A percentile compares a stretch with the other conserved stretches of the same genome.
These are phyloP conservation scores for Thecaphora thlaspeos DNA, from an alignment of 1,284 basidiomycete species.

Conservation along the genomic window DNA sequence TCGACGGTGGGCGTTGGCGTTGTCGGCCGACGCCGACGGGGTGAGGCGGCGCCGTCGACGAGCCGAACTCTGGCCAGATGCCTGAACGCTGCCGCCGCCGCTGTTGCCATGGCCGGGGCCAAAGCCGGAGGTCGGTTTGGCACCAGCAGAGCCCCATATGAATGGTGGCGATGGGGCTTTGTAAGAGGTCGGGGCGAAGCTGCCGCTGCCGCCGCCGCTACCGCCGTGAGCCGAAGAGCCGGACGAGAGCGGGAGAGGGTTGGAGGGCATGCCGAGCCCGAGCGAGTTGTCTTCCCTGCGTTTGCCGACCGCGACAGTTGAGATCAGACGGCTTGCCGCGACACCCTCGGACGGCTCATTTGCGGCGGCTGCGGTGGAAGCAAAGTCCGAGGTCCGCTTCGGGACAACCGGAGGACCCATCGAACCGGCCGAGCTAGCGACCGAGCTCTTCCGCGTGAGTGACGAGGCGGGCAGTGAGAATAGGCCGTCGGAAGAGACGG, in stretches of 20 bases:
- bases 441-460: slow-evolving; percentile 32
- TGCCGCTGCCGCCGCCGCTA: background rate
- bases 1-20: slow-evolving; percentile 44
- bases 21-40: slow-evolving; percentile 15
- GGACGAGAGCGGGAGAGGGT: slow-evolving; percentile 28
- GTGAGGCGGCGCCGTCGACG: slow-evolving; percentile 25
- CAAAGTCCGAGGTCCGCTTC: slow-evolving; percentile 14
- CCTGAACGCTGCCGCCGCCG: no score
- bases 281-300: slow-evolving; percentile 27
- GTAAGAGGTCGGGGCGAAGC: background rate
- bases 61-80: background rate
- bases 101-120: no score
- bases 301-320: slow-evolving; percentile 29
- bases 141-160: no score
- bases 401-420: slow-evolving; percentile 36
- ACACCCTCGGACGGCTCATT: no score
- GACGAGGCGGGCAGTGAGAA: slow-evolving; percentile 16
- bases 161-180: background rate
- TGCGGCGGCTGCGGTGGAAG: slow-evolving; percentile 10
- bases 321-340: slow-evolving; percentile 4
- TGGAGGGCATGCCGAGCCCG: slow-evolving; percentile 28
- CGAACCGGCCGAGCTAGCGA: slow-evolving; percentile 30
- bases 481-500: slow-evolving; percentile 17
- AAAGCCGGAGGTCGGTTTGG: no score
- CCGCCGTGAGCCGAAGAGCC: slow-evolving; percentile 4